Percentiles rank a stretch among this genome's conserved stretches.
Evolutionary conservation across 768 basidiomycete species (phyloP).

Genomic region (Vishniacozyma victoriae): DNA sequence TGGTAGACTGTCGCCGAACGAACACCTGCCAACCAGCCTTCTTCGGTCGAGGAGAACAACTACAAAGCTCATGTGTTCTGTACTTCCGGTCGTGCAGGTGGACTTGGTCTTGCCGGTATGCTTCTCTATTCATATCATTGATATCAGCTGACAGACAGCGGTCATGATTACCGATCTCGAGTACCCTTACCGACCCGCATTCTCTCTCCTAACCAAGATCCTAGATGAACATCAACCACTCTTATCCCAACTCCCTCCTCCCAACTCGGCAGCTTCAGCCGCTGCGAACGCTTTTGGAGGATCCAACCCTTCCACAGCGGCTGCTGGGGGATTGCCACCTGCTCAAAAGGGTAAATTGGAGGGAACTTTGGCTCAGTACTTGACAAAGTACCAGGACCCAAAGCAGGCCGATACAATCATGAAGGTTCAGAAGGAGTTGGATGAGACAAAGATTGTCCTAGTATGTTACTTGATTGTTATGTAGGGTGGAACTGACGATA

Average conservation of each 20-base stretch:
- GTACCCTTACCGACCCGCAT: conserved; percentile 93
- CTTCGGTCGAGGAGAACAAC: conserved; percentile 88
- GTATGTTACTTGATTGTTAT: conserved; percentile 52
- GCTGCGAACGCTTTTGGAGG: conserved; percentile 29
- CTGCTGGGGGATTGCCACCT: conserved; percentile 65
- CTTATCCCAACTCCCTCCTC: conserved; percentile 49
- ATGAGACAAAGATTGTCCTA: conserved; percentile 97
- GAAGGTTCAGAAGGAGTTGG: conserved; percentile 94
- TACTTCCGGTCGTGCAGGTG: conserved; percentile 62
- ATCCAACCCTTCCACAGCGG: conserved; percentile 43
- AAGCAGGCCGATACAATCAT: conserved; percentile 95
- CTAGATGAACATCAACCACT: conserved; percentile 85
- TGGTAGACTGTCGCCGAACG: conserved; percentile 75
- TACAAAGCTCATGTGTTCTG: conserved; percentile 91
- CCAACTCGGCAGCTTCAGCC: conserved; percentile 29
- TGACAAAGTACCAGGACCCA: conserved; percentile 94
- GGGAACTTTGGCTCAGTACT: conserved; percentile 55
- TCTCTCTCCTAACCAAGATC: conserved; percentile 86
- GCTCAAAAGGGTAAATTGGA: conserved; percentile 51
- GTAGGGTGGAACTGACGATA: neutral
- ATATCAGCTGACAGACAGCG: conserved; percentile 50
- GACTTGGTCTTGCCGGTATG: conserved; percentile 62
- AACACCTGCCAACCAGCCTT: conserved; percentile 78
- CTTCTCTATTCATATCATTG: too few species aligned
- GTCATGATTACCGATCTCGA: conserved; percentile 92